phyloP scores from a whole-genome alignment of 768 basidiomycete genomes.

The Cubamyces sp. region DNA sequence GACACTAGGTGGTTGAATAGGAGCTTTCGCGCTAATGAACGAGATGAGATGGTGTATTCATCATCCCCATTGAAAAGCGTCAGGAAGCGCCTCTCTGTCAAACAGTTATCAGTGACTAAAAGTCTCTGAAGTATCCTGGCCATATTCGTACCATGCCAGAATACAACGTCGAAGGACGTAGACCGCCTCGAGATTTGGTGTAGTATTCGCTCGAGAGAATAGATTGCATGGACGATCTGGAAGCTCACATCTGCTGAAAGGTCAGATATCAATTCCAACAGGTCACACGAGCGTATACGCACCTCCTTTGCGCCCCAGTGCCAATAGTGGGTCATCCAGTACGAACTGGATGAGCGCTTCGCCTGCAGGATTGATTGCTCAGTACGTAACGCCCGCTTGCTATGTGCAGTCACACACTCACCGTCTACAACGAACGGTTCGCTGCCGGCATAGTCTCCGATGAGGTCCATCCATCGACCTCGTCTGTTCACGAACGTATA shows the following conservation, averaged over 20 bases:
- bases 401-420: slow-evolving; percentile 43
- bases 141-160: slow-evolving; percentile 54
- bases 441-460: slow-evolving; percentile 71
- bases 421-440: slow-evolving; percentile 72
- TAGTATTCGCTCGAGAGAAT: slow-evolving; percentile 56
- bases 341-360: slow-evolving; percentile 64
- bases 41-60: slow-evolving; percentile 46
- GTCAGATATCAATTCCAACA: neutral
- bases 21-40: slow-evolving; percentile 54
- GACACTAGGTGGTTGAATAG: slow-evolving; percentile 54
- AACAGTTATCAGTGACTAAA: neutral
- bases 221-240: slow-evolving; percentile 65
- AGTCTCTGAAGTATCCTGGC: neutral
- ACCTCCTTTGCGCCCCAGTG: slow-evolving; percentile 54
- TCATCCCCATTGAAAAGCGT: slow-evolving; percentile 44
- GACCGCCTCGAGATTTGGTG: slow-evolving; percentile 51
- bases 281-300: neutral
- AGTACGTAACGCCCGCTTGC: slow-evolving; percentile 57
- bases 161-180: slow-evolving; percentile 64
- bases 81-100: slow-evolving; percentile 48
- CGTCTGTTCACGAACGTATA: slow-evolving; percentile 40
- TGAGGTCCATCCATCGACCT: slow-evolving; percentile 67
- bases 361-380: slow-evolving; percentile 39
- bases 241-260: slow-evolving; percentile 50
- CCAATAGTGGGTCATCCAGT: slow-evolving; percentile 63